Evolutionary conservation across 192 early-diverging fungal genomes (phyloP), one percentile per base, ranked within the genome.

Genomic region (Coemansia sp.): DNA sequence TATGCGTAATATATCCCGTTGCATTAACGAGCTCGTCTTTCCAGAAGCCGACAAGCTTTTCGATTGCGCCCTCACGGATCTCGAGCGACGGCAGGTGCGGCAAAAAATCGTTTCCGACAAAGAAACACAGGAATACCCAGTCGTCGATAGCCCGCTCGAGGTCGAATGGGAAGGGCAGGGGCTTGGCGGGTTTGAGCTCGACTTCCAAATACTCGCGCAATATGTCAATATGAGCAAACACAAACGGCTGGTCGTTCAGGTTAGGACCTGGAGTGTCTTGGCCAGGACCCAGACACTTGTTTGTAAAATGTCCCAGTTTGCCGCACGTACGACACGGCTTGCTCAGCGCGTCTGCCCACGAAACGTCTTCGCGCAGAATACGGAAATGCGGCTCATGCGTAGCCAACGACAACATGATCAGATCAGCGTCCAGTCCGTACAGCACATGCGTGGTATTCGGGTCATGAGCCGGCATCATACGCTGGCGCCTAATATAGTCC

Each of bases 51-150:
- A 95, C 92, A 50, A 99, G 80, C 41, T 85, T 86, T 56, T 92
- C 92, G 54, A 99, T 86, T 7, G 96, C 95, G 35, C 94, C 94
- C 81, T 99, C 95, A 52, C 91, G 90, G 52, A 98, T 98, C 65
- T 96, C 92, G 49, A 99, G 82, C 12, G 90, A 91, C 4, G 96
- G 96, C 51, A 99, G 70, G 77, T 96, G 93, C 3, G 95, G 94
- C 67, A 99, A 82, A 65, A 97, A 97, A 75, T 99, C 97, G 74
- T 99, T 99, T 52, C 97, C 97, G 16, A 99, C 94, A 83, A 99
- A 99, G 82, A 96, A 97, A 65, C 90, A 91, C 77, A 99, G 67
- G 60, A 99, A 88, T 48, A 98, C 93, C 89, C 96, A 98, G 75
- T 99, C 97, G 66, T 99, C 97, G 69, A 99, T 90, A 14, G 97